A percentile compares a stretch with the other conserved stretches of the same genome.
Conservation (phyloP, 1,139 yeast species). For the Geotrichum restrictum region DNA sequence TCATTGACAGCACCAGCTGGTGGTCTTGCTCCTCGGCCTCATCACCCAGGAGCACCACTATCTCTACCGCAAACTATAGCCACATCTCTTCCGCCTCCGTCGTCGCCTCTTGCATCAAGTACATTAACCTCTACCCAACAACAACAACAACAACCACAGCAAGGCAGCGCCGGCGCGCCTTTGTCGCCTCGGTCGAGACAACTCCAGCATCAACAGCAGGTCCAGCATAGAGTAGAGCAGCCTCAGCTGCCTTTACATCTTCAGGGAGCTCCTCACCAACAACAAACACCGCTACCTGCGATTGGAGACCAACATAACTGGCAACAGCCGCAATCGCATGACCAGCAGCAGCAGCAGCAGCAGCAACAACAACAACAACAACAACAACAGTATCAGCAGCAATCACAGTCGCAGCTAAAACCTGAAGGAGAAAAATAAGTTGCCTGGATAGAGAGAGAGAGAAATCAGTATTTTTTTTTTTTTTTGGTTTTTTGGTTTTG, state of each 20-base stretch:
- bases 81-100: slow-evolving; percentile 2
- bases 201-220: not conserved
- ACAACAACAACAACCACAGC: slow-evolving; percentile 15
- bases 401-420: slow-evolving; percentile 3
- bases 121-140: slow-evolving; percentile 16
- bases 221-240: slow-evolving; percentile 4
- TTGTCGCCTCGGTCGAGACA: not conserved
- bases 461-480: slow-evolving; percentile 2
- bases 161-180: slow-evolving; percentile 21
- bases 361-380: slow-evolving; percentile 13
- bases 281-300: not conserved
- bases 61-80: slow-evolving; percentile 4
- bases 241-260: slow-evolving; percentile 18
- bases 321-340: not conserved
- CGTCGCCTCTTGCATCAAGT: slow-evolving; percentile 6
- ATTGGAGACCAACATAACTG: not conserved
- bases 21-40: not conserved
- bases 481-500: not conserved
- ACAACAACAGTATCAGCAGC: slow-evolving; percentile 11
- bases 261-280: slow-evolving; percentile 10
- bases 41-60: slow-evolving; percentile 10
- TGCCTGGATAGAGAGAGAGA: too few species aligned
- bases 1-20: not conserved
- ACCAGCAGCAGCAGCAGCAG: not conserved
- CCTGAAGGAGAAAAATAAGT: slow-evolving; percentile 1